phyloP scores from a whole-genome alignment of 208 protist genomes.

The Acanthamoeba triangularis region DNA sequence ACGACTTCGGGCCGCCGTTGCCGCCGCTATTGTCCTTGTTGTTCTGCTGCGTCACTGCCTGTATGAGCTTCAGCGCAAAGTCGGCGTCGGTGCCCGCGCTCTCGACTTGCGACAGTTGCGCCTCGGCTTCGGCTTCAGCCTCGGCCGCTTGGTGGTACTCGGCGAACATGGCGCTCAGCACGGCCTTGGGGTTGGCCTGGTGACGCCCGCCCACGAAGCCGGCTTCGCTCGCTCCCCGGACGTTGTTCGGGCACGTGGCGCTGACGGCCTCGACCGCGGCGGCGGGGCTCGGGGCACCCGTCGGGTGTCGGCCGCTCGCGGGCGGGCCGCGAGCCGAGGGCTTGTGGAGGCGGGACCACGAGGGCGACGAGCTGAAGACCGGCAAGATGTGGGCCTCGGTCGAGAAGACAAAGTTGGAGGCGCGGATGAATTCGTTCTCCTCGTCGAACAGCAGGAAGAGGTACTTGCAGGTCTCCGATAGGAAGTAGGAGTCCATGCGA shows the following conservation, averaged over 20 bases:
- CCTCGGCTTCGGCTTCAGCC: no score
- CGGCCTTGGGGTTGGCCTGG: not conserved
- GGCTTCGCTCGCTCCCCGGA: not conserved
- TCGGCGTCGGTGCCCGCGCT: not conserved
- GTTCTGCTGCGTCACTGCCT: no score
- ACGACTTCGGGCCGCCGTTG: no score
- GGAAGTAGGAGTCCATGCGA: slow-evolving; percentile 96
- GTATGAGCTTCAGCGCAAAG: no score
- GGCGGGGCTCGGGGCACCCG: no score
- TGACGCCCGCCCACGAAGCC: not conserved
- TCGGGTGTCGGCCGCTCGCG: not conserved
- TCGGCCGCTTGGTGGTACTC: not conserved
- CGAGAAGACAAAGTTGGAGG: slow-evolving; percentile 83
- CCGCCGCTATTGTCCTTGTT: no score
- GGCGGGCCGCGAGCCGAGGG: not conserved
- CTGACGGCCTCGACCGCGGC: not conserved
- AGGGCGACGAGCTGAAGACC: not conserved
- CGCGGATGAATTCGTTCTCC: not conserved
- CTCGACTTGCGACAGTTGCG: not conserved
- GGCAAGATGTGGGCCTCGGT: slow-evolving; percentile 84
- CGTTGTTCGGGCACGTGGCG: not conserved
- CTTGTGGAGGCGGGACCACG: not conserved
- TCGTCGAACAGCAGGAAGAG: slow-evolving; percentile 95
- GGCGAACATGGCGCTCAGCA: not conserved
- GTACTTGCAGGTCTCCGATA: slow-evolving; percentile 98